phyloP scores from a whole-genome alignment of 305 asterid genomes.

The Fraxinus sp. region DNA sequence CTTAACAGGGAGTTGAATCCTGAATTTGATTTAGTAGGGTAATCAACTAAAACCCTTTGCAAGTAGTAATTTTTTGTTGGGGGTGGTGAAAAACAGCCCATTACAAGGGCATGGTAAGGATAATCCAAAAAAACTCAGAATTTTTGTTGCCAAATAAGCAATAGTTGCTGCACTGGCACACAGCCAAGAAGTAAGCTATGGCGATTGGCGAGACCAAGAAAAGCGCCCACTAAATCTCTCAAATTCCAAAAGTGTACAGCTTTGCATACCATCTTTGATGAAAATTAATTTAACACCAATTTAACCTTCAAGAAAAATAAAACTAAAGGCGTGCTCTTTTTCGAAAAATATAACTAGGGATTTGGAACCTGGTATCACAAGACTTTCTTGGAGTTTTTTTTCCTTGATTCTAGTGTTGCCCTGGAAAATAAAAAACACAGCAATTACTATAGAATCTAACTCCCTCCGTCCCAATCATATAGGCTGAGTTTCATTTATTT shows the following conservation, averaged over 20 bases:
- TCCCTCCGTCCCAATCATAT: too few species aligned
- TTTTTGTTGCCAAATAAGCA: conserved; percentile 57
- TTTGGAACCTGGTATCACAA: neutral
- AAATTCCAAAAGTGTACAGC: conserved; percentile 61
- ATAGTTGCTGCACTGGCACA: conserved; percentile 71
- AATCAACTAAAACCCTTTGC: conserved; percentile 55
- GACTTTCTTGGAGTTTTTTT: neutral
- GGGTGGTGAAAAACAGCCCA: conserved; percentile 34
- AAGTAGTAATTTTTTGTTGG: conserved; percentile 44
- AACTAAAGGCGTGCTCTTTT: neutral
- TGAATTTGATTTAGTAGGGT: conserved; percentile 51
- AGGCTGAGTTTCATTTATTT: too few species aligned
- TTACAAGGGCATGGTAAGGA: conserved; percentile 75
- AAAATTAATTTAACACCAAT: conserved; percentile 20
- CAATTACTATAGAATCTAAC: neutral
- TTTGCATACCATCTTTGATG: conserved; percentile 60
- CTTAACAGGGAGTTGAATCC: conserved; percentile 55
- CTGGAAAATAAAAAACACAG: too few species aligned
- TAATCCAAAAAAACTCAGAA: conserved; percentile 64
- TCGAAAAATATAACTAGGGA: too few species aligned
- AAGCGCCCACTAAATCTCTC: conserved; percentile 64
- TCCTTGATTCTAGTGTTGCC: neutral
- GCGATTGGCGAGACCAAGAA: conserved; percentile 83
- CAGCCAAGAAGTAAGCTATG: conserved; percentile 63
- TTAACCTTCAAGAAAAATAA: neutral